Conservation (phyloP, 805 yeast genomes). For the Sugiyamaella valdiviana region DNA sequence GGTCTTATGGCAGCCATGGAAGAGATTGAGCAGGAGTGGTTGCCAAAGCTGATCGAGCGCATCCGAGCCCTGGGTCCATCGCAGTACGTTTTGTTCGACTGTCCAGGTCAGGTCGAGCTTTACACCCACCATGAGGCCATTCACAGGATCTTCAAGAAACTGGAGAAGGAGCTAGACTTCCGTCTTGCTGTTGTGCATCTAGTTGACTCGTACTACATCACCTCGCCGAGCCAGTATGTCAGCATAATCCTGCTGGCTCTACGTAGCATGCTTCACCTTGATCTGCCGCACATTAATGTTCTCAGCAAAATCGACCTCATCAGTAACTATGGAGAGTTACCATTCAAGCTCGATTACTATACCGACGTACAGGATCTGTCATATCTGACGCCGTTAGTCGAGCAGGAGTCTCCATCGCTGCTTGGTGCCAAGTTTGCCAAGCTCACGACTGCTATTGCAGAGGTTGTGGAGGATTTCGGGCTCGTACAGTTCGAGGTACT, state of each 20-base stretch:
- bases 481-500: conserved; percentile 84
- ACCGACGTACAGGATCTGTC: conserved; percentile 85
- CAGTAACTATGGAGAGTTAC: conserved; percentile 64
- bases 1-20: conserved; percentile 88
- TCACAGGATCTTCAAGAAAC: conserved; percentile 53
- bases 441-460: conserved; percentile 72
- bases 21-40: conserved; percentile 49
- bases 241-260: conserved; percentile 74
- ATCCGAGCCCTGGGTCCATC: conserved; percentile 50
- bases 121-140: conserved; percentile 85
- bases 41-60: conserved; percentile 39
- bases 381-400: conserved; percentile 59
- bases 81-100: conserved; percentile 72
- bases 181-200: conserved; percentile 70
- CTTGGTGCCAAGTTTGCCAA: conserved; percentile 56
- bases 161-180: conserved; percentile 60
- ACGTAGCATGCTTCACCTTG: conserved; percentile 88
- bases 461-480: conserved; percentile 79
- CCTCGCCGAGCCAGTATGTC: conserved; percentile 83
- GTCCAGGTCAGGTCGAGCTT: conserved; percentile 95
- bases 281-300: conserved; percentile 88
- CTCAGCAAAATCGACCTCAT: conserved; percentile 84
- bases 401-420: conserved; percentile 63
- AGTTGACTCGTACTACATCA: conserved; percentile 74
- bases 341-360: conserved; percentile 77